A percentile compares a stretch with the other conserved stretches of the same genome.
phyloP scores from a whole-genome alignment of 2,329 filamentous ascomycete genomes.

The Fusarium dimerum region DNA sequence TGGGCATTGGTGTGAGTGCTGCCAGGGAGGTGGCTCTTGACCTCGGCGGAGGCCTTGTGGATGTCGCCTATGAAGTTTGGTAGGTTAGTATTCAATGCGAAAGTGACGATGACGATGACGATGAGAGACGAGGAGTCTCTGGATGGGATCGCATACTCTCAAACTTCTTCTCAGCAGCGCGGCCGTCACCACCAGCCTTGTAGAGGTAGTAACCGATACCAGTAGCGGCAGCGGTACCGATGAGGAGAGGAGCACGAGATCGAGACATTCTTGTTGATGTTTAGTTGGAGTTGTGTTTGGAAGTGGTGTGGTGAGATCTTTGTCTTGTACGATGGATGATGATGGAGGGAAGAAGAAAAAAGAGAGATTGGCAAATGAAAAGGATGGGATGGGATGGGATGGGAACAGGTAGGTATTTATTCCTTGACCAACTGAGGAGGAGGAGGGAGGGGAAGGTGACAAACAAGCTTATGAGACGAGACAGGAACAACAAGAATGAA shows the following conservation, averaged over 20 bases:
- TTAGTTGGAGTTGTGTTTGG: not conserved
- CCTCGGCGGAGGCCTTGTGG: conserved; percentile 64
- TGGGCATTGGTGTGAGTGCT: conserved; percentile 58
- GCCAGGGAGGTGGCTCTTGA: conserved; percentile 67
- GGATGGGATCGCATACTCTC: conserved; percentile 63
- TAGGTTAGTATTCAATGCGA: conserved; percentile 13
- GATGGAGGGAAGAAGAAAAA: not conserved
- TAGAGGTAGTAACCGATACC: conserved; percentile 91
- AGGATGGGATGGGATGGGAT: conserved; percentile 3
- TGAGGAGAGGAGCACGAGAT: conserved; percentile 49
- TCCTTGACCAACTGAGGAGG: not conserved
- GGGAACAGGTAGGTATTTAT: conserved; percentile 21
- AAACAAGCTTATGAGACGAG: too few species aligned
- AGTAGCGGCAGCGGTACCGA: conserved; percentile 65
- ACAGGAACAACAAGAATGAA: too few species aligned
- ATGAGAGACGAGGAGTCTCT: not conserved
- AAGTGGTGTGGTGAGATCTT: not conserved
- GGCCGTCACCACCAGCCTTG: conserved; percentile 76
- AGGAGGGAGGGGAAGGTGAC: too few species aligned
- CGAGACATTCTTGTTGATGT: conserved; percentile 35
- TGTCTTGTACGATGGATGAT: not conserved
- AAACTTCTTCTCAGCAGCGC: conserved; percentile 81
- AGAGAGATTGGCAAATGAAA: conserved; percentile 2
- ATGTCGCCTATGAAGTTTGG: conserved; percentile 65
- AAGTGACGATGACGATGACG: not conserved